Percentiles rank a stretch among this genome's conserved stretches.
Evolutionary conservation across 1,139 yeast species (phyloP).

Genomic region (Scheffersomyces segobiensis): DNA sequence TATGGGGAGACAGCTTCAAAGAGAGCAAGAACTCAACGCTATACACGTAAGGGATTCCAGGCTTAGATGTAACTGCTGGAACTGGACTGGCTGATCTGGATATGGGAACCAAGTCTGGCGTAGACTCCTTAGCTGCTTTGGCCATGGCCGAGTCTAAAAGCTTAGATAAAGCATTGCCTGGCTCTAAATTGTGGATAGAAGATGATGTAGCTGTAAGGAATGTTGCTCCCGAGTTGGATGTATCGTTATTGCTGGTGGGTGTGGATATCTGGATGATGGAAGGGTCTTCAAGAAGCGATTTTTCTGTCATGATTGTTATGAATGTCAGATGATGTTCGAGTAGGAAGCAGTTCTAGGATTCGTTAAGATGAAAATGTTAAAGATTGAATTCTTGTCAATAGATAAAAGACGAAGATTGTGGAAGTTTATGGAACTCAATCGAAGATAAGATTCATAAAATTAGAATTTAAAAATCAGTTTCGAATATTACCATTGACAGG

Average conservation of each 20-base stretch:
- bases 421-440: not conserved
- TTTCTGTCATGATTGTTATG: slow-evolving; percentile 7
- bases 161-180: slow-evolving; percentile 43
- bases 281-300: slow-evolving; percentile 31
- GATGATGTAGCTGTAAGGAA: slow-evolving; percentile 3
- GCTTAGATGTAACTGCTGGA: slow-evolving; percentile 6
- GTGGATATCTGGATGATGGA: slow-evolving; percentile 27
- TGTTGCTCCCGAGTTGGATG: slow-evolving; percentile 3
- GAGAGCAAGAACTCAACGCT: slow-evolving; percentile 35
- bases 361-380: not conserved
- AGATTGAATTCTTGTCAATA: not conserved
- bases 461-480: not conserved
- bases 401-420: not conserved
- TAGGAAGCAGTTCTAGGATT: not conserved
- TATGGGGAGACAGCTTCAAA: slow-evolving; percentile 38
- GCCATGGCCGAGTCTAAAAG: slow-evolving; percentile 39
- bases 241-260: slow-evolving; percentile 8
- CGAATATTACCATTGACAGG: not conserved
- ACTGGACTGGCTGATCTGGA: slow-evolving; percentile 18
- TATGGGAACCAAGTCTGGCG: slow-evolving; percentile 37
- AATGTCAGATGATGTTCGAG: not conserved
- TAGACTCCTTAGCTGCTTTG: slow-evolving; percentile 49
- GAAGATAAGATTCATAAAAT: not conserved
- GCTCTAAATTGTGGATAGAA: slow-evolving; percentile 18
- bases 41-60: slow-evolving; percentile 25